Base-by-base conservation (phyloP, 257 asterid species). In the Primulina tabacum region DNA sequence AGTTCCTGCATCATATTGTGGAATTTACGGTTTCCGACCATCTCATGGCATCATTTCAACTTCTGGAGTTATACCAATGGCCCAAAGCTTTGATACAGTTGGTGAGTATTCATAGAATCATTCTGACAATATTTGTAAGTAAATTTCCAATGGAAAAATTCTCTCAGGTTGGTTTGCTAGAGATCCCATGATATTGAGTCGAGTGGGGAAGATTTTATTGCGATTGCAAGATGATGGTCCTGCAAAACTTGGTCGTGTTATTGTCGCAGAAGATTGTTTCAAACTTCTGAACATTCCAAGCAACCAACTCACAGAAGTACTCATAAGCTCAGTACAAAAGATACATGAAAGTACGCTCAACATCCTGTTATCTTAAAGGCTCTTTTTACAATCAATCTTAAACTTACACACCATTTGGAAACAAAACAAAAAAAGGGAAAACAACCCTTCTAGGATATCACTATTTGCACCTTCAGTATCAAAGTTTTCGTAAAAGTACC, bases 1-100 rank as follows among this genome's bases (percentile, higher is more conserved):
- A 82, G 95, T 88, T 72, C 98, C 98, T 35, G 90, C 96, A 20
- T 85, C 98, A 5, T 92, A 88, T 67, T 92, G 98, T 30, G 95
- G 93, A 37, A 88, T 90, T 70, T 84, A 79, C 17, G 98, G 98
- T 30, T 82, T 90, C 70, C 90, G 97, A 1, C 98, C 98, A 37
- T 92, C 97, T 70, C 96, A 88, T 82, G 98, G 93, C 71, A 65
- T 78, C 75, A 80, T 90, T 67, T 83, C 97, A 11, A 78, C 89
- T 4, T 50, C 75, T 32, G 90, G 95, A 72, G 88, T 90, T 24
- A 81, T 67, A 65, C 98, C 98, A 10, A 88, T 92, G 98, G 89
- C 98, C 18, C 96, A 90, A 82, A 92, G 95, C 82, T 85, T 92
- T 14, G 97, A 92, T 50, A 92, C 97, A 56, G 96, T 85, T 38